These are phyloP conservation scores for Trypethelium eluteriae DNA, from an alignment of 495 filamentous ascomycete genomes.

Conservation along the genomic window DNA sequence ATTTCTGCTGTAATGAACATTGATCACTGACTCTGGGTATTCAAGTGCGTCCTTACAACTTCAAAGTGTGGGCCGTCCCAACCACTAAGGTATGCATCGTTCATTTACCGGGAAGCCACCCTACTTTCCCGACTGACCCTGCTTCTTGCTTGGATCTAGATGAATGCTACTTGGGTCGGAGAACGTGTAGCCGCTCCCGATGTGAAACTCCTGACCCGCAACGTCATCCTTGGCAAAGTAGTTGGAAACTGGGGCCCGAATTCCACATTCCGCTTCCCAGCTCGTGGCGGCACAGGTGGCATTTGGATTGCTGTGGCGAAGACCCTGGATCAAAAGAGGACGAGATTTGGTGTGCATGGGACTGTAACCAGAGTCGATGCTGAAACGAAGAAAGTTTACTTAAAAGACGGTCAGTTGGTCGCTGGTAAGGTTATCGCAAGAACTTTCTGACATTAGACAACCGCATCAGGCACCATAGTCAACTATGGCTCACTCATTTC, in stretches of 20 bases:
- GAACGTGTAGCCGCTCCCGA: slow-evolving; percentile 97
- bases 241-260: slow-evolving; percentile 98
- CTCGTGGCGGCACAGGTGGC: slow-evolving; percentile 87
- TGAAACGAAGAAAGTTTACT: slow-evolving; percentile 68
- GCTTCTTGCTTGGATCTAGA: slow-evolving; percentile 45
- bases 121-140: neutral
- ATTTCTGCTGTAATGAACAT: neutral
- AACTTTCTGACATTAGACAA: neutral
- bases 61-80: slow-evolving; percentile 98
- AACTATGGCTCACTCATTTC: slow-evolving; percentile 84
- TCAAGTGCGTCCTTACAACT: slow-evolving; percentile 89
- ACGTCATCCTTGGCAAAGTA: slow-evolving; percentile 90
- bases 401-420: slow-evolving; percentile 51
- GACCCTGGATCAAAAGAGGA: slow-evolving; percentile 86
- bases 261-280: slow-evolving; percentile 96
- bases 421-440: neutral
- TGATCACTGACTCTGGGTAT: neutral
- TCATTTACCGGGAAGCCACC: no score
- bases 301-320: slow-evolving; percentile 98
- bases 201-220: slow-evolving; percentile 87
- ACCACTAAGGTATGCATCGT: slow-evolving; percentile 71
- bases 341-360: slow-evolving; percentile 76
- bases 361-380: slow-evolving; percentile 78
- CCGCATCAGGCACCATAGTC: slow-evolving; percentile 56
- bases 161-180: slow-evolving; percentile 98